Conservation (phyloP, 768 basidiomycete species). For the Pleurotus djamor region DNA sequence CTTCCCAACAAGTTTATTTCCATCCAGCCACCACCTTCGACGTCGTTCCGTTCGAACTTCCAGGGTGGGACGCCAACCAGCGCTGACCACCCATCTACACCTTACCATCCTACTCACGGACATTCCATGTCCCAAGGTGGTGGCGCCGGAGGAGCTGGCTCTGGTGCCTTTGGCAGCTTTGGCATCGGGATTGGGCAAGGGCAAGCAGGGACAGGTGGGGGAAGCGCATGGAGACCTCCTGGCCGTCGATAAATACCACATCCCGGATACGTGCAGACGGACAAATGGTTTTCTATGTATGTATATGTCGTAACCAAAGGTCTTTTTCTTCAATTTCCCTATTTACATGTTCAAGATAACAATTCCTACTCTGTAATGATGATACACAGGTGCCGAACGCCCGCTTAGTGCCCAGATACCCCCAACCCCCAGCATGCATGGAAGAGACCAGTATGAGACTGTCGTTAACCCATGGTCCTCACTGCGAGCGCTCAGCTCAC, state of each 20-base stretch:
- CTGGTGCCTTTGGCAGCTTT: conserved; percentile 28
- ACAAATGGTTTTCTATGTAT: too few species aligned
- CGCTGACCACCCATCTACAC: conserved; percentile 19
- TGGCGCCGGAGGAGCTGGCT: conserved; percentile 7
- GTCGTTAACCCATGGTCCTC: too few species aligned
- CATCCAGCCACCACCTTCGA: conserved; percentile 67
- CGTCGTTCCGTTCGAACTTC: conserved; percentile 70
- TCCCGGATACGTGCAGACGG: too few species aligned
- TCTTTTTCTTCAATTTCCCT: too few species aligned
- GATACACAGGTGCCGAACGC: too few species aligned
- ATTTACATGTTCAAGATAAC: too few species aligned
- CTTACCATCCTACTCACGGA: conserved; percentile 11
- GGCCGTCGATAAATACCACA: neutral
- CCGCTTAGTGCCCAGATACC: too few species aligned
- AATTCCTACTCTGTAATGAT: too few species aligned
- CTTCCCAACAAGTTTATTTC: conserved; percentile 79
- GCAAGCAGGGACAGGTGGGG: conserved; percentile 5
- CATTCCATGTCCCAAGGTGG: conserved; percentile 11
- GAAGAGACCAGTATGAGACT: too few species aligned
- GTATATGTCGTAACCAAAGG: too few species aligned
- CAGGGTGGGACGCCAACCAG: conserved; percentile 25
- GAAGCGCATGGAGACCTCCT: conserved; percentile 22
- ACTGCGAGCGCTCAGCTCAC: too few species aligned
- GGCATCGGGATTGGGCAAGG: conserved; percentile 18
- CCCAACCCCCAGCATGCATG: too few species aligned